Percentiles rank a stretch among this genome's conserved stretches.
These are phyloP conservation scores for Plasmodium coatneyi DNA, from an alignment of 169 alveolate genomes.

Conservation along the genomic window DNA sequence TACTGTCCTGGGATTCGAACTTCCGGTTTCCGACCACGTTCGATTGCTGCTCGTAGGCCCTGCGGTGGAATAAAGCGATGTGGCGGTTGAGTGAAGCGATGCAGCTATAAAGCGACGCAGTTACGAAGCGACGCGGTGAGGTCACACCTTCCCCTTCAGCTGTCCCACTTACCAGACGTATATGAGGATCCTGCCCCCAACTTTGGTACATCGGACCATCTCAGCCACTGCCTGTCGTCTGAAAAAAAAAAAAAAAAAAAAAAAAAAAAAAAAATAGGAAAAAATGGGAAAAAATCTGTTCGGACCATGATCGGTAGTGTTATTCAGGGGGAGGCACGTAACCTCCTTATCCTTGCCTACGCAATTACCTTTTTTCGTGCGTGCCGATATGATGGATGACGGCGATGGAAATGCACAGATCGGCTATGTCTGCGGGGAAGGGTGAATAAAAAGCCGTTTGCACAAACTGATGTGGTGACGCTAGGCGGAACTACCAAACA, in stretches of 20 bases:
- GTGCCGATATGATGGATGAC: conserved; percentile 95
- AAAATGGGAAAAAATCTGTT: neutral
- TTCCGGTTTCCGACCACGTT: conserved; percentile 86
- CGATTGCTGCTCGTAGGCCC: conserved; percentile 86
- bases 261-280: neutral
- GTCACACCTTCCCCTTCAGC: neutral
- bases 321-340: neutral
- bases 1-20: conserved; percentile 91
- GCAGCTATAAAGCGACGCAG: neutral
- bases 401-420: conserved; percentile 94
- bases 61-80: conserved; percentile 26
- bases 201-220: conserved; percentile 87
- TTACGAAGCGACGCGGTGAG: neutral
- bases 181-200: conserved; percentile 88
- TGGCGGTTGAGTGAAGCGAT: neutral
- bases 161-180: conserved; percentile 90
- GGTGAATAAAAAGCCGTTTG: neutral
- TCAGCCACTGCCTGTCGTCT: conserved; percentile 79
- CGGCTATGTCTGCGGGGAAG: conserved; percentile 82
- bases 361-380: conserved; percentile 85
- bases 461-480: neutral
- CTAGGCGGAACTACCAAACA: neutral
- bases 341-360: neutral
- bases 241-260: neutral
- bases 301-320: neutral